Conservation (phyloP, 345 rosid species). For the Punica granatum region DNA sequence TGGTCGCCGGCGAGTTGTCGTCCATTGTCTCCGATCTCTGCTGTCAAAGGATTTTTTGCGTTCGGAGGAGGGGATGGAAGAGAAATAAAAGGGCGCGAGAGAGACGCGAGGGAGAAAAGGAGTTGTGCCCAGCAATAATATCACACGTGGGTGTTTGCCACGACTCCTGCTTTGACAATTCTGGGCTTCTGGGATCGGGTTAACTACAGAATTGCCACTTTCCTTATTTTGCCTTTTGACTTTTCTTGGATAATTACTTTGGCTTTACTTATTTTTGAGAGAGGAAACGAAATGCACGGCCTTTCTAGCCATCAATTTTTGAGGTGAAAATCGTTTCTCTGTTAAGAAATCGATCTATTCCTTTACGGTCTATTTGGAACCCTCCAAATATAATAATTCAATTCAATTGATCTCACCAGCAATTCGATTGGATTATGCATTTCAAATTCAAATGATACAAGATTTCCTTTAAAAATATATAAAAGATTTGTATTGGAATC, state of each 20-base stretch:
- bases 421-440: no score
- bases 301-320: no score
- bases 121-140: neutral
- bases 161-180: neutral
- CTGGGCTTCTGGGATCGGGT: neutral
- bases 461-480: no score
- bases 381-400: no score
- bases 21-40: conserved; percentile 7
- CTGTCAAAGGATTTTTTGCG: neutral
- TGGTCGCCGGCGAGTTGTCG: conserved; percentile 18
- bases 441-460: no score
- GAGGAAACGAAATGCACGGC: no score
- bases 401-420: no score
- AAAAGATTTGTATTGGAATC: no score
- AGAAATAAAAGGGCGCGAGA: neutral
- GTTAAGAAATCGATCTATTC: no score
- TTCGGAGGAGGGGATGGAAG: neutral
- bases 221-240: neutral
- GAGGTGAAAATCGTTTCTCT: no score
- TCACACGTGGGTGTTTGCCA: neutral
- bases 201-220: neutral
- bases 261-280: no score
- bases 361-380: no score
- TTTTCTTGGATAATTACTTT: neutral
- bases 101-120: neutral